phyloP scores from a whole-genome alignment of 495 filamentous ascomycete species.

The Neurospora sublineolata region DNA sequence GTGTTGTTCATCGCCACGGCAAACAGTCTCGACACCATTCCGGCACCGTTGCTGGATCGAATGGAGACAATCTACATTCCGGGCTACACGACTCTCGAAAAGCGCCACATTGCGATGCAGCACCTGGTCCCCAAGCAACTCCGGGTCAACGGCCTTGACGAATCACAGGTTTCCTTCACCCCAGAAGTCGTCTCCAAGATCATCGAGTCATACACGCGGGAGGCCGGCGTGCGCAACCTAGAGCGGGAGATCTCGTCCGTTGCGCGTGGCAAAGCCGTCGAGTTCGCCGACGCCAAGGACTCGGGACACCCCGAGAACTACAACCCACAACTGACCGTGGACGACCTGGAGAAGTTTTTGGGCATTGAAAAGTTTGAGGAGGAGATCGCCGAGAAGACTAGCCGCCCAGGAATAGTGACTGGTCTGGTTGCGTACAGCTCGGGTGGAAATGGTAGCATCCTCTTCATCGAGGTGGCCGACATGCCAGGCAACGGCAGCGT shows the following conservation, averaged over 20 bases:
- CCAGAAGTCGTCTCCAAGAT: conserved; percentile 86
- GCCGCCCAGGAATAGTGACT: conserved; percentile 88
- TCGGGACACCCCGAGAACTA: conserved; percentile 56
- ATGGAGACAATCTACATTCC: conserved; percentile 92
- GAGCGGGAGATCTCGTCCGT: conserved; percentile 93
- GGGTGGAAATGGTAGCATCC: conserved; percentile 86
- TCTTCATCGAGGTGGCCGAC: conserved; percentile 96
- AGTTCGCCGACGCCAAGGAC: conserved; percentile 85
- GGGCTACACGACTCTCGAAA: conserved; percentile 97
- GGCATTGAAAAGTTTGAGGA: conserved; percentile 92
- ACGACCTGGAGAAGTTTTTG: conserved; percentile 80
- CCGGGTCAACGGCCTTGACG: conserved; percentile 57
- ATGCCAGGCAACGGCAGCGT: conserved; percentile 91
- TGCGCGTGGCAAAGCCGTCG: conserved; percentile 88
- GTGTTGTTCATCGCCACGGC: conserved; percentile 98
- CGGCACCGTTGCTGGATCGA: conserved; percentile 83
- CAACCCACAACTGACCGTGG: conserved; percentile 57
- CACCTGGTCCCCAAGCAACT: conserved; percentile 95
- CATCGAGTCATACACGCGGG: conserved; percentile 90
- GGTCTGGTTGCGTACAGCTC: conserved; percentile 93
- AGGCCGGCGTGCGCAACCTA: conserved; percentile 93
- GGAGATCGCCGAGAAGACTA: conserved; percentile 82
- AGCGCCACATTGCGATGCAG: conserved; percentile 84
- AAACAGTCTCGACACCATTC: conserved; percentile 92
- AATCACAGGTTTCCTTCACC: conserved; percentile 60